These are phyloP conservation scores for Neofusicoccum parvum DNA, from an alignment of 2,329 filamentous ascomycete species.

Conservation along the genomic window DNA sequence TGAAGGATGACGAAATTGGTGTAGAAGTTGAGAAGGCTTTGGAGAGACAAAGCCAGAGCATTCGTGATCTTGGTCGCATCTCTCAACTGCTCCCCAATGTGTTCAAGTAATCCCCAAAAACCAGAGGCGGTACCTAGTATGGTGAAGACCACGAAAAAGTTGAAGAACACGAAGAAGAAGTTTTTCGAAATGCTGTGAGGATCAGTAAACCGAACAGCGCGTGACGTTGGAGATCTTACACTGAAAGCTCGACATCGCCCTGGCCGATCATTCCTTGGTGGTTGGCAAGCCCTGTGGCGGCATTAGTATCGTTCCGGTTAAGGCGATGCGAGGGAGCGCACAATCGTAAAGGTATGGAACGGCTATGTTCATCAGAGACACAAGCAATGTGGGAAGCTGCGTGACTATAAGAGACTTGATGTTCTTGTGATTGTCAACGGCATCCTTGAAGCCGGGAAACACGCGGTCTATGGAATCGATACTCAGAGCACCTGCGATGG, in stretches of 20 bases:
- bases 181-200: constrained; percentile 77
- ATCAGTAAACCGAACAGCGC: neutral
- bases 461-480: constrained; percentile 76
- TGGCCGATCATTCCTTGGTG: constrained; percentile 93
- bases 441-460: constrained; percentile 68
- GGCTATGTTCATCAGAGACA: constrained; percentile 83
- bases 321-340: constrained; percentile 37
- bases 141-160: constrained; percentile 94
- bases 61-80: constrained; percentile 79
- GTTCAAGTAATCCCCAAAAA: constrained; percentile 66
- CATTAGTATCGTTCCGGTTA: constrained; percentile 16
- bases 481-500: constrained; percentile 77
- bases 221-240: constrained; percentile 39
- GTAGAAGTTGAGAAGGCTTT: constrained; percentile 79
- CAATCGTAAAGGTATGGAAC: constrained; percentile 96
- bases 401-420: constrained; percentile 80
- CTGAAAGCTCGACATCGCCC: constrained; percentile 88
- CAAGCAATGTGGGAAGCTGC: constrained; percentile 79
- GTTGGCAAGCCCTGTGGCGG: constrained; percentile 67
- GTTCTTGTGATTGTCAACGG: constrained; percentile 68
- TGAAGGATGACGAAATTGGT: constrained; percentile 93
- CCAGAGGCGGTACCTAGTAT: constrained; percentile 78
- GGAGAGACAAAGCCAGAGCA: constrained; percentile 74
- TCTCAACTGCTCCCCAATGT: constrained; percentile 71
- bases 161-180: constrained; percentile 99